Evolutionary conservation across 306 rosid genomes (phyloP).

Genomic region (Vachellia pachyceras): DNA sequence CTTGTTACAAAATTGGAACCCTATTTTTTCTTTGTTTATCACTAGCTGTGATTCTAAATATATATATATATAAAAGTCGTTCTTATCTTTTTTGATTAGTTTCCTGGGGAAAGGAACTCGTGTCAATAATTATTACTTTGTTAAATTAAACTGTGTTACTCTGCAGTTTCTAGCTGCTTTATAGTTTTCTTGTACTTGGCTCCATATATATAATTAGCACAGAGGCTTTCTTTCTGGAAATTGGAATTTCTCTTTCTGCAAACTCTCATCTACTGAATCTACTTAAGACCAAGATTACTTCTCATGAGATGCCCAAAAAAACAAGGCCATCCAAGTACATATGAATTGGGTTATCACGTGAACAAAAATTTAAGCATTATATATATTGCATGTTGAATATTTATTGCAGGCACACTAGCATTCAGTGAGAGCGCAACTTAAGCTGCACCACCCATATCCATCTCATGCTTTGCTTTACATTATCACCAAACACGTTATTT

Average conservation of each 20-base stretch:
- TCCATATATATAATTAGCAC: neutral
- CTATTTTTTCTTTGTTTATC: neutral
- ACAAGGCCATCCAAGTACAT: neutral
- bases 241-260: neutral
- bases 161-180: neutral
- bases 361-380: conserved; percentile 54
- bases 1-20: conserved; percentile 26
- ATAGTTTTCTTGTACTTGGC: neutral
- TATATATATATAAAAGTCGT: conserved; percentile 5
- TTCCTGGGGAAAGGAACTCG: conserved; percentile 11
- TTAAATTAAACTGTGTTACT: conserved; percentile 42
- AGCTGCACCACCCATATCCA: conserved; percentile 56
- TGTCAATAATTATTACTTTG: neutral
- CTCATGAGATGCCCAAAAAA: neutral
- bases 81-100: conserved; percentile 2
- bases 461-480: conserved; percentile 44
- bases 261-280: neutral
- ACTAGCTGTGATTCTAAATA: conserved; percentile 16
- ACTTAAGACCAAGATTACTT: neutral
- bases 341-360: neutral
- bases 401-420: conserved; percentile 63
- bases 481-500: conserved; percentile 42
- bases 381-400: conserved; percentile 55
- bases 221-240: neutral
- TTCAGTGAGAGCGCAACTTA: conserved; percentile 63